Percentiles rank a stretch among this genome's conserved stretches.
phyloP scores from a whole-genome alignment of 2,329 filamentous ascomycete species.

The Bipolaris oryzae region DNA sequence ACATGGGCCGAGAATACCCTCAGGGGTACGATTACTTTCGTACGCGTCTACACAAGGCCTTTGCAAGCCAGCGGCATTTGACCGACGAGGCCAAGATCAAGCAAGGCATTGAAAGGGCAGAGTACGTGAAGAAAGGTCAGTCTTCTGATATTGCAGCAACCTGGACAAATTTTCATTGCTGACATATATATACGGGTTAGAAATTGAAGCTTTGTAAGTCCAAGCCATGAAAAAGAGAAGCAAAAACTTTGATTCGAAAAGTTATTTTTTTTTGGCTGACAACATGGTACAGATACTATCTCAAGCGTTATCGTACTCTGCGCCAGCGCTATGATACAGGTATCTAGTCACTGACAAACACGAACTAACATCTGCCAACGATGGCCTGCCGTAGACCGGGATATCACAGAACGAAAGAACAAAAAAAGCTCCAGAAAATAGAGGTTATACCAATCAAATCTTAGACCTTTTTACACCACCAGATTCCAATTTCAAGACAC shows the following conservation, averaged over 20 bases:
- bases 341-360: constrained; percentile 17
- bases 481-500: constrained; percentile 73
- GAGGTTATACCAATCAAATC: constrained; percentile 23
- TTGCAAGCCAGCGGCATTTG: constrained; percentile 74
- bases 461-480: constrained; percentile 66
- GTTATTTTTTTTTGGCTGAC: neutral
- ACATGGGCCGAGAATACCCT: constrained; percentile 85
- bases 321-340: constrained; percentile 74
- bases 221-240: neutral
- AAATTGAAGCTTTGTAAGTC: constrained; percentile 89
- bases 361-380: constrained; percentile 11
- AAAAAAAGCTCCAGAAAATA: constrained; percentile 25
- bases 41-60: constrained; percentile 81
- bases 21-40: constrained; percentile 83
- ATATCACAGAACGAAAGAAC: constrained; percentile 35
- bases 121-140: constrained; percentile 89
- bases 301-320: constrained; percentile 87
- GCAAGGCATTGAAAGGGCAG: constrained; percentile 74
- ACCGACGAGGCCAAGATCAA: constrained; percentile 76
- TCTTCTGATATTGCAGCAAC: neutral
- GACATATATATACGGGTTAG: constrained; percentile 53
- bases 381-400: constrained; percentile 22
- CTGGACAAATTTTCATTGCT: neutral
- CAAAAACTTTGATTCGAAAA: neutral
- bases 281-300: constrained; percentile 71